Evolutionary conservation across 768 basidiomycete genomes (phyloP).

Genomic region (Rhizopogon sp.): DNA sequence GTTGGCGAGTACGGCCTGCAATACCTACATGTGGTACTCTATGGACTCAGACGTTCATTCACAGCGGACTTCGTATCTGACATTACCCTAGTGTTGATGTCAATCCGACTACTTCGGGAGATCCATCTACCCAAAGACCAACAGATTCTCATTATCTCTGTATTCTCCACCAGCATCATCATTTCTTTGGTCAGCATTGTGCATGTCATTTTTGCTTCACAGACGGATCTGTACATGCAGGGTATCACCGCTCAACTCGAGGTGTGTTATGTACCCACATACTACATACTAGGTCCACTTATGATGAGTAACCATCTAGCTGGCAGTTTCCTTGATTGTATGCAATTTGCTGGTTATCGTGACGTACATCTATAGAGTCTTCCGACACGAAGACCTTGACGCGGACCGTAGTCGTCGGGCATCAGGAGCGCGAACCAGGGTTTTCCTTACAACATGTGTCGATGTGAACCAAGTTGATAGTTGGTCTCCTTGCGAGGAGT

Average conservation of each 20-base stretch:
- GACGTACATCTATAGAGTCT: neutral
- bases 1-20: neutral
- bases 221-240: conserved; percentile 2
- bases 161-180: conserved; percentile 11
- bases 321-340: conserved; percentile 2
- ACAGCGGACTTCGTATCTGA: conserved; percentile 1
- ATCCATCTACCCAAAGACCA: conserved; percentile 6
- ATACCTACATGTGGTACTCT: neutral
- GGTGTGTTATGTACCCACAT: neutral
- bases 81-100: neutral
- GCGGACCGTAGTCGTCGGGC: neutral
- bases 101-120: conserved; percentile 3
- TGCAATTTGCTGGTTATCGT: conserved; percentile 3
- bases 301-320: neutral
- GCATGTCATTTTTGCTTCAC: conserved; percentile 11
- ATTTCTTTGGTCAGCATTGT: conserved; percentile 6
- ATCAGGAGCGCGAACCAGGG: neutral
- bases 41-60: neutral
- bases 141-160: conserved; percentile 7
- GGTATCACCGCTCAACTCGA: conserved; percentile 7
- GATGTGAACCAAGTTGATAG: neutral
- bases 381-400: neutral
- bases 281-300: neutral
- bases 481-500: neutral
- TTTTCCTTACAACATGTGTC: neutral